phyloP scores from a whole-genome alignment of 2,329 filamentous ascomycete species.

The Bisporella sp. region DNA sequence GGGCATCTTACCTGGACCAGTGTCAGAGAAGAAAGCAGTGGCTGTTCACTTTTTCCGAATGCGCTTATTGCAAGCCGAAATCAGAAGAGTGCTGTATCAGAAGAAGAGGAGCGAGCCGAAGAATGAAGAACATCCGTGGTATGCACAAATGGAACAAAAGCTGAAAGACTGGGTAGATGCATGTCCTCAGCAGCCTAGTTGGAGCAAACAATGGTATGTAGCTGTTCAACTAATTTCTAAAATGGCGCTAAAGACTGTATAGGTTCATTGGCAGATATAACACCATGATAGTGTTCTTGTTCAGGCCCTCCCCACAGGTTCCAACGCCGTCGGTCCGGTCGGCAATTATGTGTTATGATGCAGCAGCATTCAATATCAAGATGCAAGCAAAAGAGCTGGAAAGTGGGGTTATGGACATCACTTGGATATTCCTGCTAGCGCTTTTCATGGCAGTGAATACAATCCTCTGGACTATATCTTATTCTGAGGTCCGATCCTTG shows the following conservation, averaged over 20 bases:
- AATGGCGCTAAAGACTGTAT: conserved; percentile 3
- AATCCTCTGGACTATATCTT: conserved; percentile 86
- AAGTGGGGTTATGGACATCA: conserved; percentile 71
- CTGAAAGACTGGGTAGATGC: conserved; percentile 73
- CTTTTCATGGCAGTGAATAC: conserved; percentile 91
- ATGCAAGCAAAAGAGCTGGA: conserved; percentile 76
- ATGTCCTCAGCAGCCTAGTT: conserved; percentile 60
- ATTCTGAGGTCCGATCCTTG: conserved; percentile 68
- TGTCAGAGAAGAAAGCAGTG: conserved; percentile 77
- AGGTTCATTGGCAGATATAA: conserved; percentile 68
- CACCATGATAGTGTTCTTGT: conserved; percentile 82
- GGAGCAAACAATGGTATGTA: conserved; percentile 72
- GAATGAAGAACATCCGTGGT: conserved; percentile 83
- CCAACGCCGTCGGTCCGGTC: conserved; percentile 76
- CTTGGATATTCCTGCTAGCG: conserved; percentile 86
- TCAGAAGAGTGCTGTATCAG: conserved; percentile 78
- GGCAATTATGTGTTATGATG: conserved; percentile 76
- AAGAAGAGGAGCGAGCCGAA: conserved; percentile 71
- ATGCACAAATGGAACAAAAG: conserved; percentile 69
- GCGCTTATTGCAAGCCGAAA: conserved; percentile 80
- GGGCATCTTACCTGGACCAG: conserved; percentile 65
- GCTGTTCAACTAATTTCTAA: conserved; percentile 13
- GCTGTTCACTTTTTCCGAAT: conserved; percentile 93
- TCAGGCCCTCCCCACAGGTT: conserved; percentile 86
- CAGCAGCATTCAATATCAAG: conserved; percentile 73